phyloP scores from a whole-genome alignment of 805 yeast species.

The Saccharomycopsis amapae region DNA sequence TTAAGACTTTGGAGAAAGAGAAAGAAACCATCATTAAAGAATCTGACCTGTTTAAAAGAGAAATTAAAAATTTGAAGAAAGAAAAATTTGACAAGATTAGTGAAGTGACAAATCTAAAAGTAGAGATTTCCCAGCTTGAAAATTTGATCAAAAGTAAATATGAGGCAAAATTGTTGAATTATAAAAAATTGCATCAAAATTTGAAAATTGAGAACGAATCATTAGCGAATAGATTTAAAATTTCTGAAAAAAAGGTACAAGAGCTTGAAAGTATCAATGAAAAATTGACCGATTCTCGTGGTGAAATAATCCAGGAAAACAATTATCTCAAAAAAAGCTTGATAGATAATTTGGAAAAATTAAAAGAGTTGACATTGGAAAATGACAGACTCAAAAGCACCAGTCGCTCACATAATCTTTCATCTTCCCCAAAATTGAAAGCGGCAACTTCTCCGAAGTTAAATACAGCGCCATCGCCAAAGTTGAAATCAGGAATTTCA shows the following conservation, averaged over 20 bases:
- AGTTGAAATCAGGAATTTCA: neutral
- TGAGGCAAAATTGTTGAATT: conserved; percentile 10
- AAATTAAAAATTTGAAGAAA: conserved; percentile 11
- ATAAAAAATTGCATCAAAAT: conserved; percentile 5
- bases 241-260: neutral
- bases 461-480: too few relatives aligned
- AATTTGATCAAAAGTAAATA: conserved; percentile 1
- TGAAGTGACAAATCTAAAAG: conserved; percentile 15
- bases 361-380: conserved; percentile 2
- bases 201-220: conserved; percentile 12
- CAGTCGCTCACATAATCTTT: neutral
- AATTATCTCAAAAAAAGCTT: conserved; percentile 6
- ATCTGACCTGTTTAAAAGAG: conserved; percentile 5
- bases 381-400: neutral
- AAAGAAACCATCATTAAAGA: conserved; percentile 12
- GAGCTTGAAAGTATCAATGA: neutral
- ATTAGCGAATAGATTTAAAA: conserved; percentile 2
- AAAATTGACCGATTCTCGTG: neutral
- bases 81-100: conserved; percentile 20
- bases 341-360: conserved; percentile 4
- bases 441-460: too few relatives aligned
- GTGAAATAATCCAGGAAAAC: conserved; percentile 8
- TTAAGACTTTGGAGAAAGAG: conserved; percentile 14
- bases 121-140: conserved; percentile 11
- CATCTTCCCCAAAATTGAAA: neutral